phyloP scores from a whole-genome alignment of 2,329 filamentous ascomycete genomes.

The Spiromastix sp. region DNA sequence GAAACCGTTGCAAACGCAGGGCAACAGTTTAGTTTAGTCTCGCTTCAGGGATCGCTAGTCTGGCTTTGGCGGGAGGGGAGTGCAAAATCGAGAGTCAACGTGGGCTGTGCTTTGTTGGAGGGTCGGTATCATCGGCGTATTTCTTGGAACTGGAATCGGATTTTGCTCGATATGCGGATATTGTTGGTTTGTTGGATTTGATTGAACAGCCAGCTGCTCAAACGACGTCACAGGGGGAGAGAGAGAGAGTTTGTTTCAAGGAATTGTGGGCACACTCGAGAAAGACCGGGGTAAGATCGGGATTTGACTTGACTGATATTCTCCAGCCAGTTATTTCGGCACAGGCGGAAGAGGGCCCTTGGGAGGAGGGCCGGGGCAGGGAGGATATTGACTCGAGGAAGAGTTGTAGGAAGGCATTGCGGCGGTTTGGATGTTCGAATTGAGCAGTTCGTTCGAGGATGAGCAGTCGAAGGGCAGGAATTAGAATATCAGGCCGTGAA shows the following conservation, averaged over 20 bases:
- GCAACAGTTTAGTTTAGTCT: too few relatives aligned
- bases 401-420: conserved; percentile 13
- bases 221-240: background rate
- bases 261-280: background rate
- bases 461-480: background rate
- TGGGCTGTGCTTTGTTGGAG: too few relatives aligned
- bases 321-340: conserved; percentile 10
- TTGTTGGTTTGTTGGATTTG: background rate
- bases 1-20: too few relatives aligned
- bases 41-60: background rate
- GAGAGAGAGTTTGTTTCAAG: background rate
- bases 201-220: background rate
- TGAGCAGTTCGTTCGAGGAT: background rate
- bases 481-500: background rate
- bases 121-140: too few relatives aligned
- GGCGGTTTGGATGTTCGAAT: background rate
- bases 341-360: conserved; percentile 15
- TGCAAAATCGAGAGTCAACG: background rate
- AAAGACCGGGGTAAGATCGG: conserved; percentile 1
- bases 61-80: background rate
- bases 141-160: conserved; percentile 1
- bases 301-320: background rate
- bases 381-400: conserved; percentile 13
- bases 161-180: background rate
- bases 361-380: conserved; percentile 14